phyloP scores from a whole-genome alignment of 208 protist genomes.

The Trichomonas vaginalis region DNA sequence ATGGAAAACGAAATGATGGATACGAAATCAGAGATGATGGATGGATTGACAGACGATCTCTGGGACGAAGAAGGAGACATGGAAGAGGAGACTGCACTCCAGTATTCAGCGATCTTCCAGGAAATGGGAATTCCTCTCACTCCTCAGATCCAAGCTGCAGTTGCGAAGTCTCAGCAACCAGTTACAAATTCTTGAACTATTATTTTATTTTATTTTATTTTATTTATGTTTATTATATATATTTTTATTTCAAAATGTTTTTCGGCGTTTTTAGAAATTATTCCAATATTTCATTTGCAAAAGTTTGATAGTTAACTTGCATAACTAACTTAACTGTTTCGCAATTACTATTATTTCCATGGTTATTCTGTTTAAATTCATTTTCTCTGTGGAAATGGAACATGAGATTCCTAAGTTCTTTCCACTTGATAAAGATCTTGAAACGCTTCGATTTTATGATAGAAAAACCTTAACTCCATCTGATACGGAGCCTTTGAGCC shows the following conservation, averaged over 20 bases:
- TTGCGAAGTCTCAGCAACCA: not conserved
- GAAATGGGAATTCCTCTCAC: not conserved
- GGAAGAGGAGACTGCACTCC: not conserved
- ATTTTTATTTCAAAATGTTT: too few relatives aligned
- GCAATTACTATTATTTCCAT: too few relatives aligned
- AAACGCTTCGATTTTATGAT: not conserved
- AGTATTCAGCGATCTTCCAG: not conserved
- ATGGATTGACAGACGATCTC: not conserved
- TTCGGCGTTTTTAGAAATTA: too few relatives aligned
- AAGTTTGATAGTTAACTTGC: too few relatives aligned
- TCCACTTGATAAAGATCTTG: not conserved
- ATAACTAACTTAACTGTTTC: too few relatives aligned
- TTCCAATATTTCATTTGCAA: too few relatives aligned
- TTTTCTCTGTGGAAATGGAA: too few relatives aligned
- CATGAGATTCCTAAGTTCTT: not conserved
- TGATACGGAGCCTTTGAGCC: not conserved
- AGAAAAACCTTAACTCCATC: not conserved
- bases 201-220: not conserved
- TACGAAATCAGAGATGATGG: not conserved
- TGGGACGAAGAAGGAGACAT: not conserved
- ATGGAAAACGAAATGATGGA: not conserved
- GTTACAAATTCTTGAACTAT: not conserved
- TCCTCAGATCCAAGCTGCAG: not conserved
- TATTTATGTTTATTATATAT: too few relatives aligned
- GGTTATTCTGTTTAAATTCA: too few relatives aligned